Base-by-base conservation (phyloP, 768 basidiomycete species). In the Royoungia palumana region DNA sequence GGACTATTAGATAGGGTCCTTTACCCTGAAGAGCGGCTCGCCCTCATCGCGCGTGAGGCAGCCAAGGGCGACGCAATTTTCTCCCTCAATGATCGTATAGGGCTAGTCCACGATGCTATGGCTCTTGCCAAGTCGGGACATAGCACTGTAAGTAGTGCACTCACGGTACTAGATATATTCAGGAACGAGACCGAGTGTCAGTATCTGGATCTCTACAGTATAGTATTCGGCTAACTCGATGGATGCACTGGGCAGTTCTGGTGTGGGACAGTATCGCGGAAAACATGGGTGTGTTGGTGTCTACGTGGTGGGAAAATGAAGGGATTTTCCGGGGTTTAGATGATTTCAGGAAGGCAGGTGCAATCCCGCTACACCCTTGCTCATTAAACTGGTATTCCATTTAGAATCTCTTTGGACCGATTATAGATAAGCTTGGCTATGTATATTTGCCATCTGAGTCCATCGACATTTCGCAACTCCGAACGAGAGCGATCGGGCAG, bases 81-180 rank as follows among this genome's bases (percentile, higher is more conserved):
- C 71, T 77, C 85, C 1, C 71, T 92, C 51, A 83, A 89, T 48
- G 95, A 99, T 63, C 81, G 91, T 20, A 85, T 97, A 58, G 94
- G 94, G 16, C 75, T 99, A 22, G 81, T 95, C 19, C 79, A 86
- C 41, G 96, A 98, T 59, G 76, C 85, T 1, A 75, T 87, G 60
- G 85, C 85, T 1, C 78, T 97, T 25, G 80, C 90, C 41, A 82
- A 84, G 61, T 87, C 92, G 17, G 94, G 94, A 4, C 79, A 89
- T 59, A 73, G 83, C 41, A 76, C 83, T 50, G 76, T 91, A 28
- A 91, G 89, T 58, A 84, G 82, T 52, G 81, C 85, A 2, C 74
- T 99, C 57, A 81, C 79, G 20, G 74, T 97, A 38, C 73, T 93
- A 38, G 73, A 85, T 42, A 75, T 77, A 38, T 72, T 94, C 56